Evolutionary conservation across 768 basidiomycete genomes (phyloP), one percentile per base, ranked within the genome.

Genomic region (Pholiota conissans): DNA sequence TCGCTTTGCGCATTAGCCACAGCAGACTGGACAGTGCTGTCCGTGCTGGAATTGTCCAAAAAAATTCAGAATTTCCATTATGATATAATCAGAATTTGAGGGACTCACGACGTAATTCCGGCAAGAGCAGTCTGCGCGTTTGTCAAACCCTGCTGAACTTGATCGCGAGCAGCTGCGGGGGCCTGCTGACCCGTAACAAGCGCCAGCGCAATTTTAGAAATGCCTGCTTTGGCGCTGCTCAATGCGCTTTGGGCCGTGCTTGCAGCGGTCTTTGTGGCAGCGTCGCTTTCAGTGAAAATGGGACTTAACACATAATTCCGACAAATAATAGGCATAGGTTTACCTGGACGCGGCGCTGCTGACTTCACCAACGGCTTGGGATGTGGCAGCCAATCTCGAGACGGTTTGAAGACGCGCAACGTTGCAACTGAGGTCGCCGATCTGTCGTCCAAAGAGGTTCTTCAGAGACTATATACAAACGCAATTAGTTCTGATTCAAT

Each of bases 341-440:
- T 29, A 55, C 53, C 53, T 24, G 5, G 39, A 28, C 16, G 53
- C 39, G 16, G 53, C 39, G 18, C 29, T 46, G 20, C 27, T 34
- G 10, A 55, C 26, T 24, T 30, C 42, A 9, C 6, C 13, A 18
- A 55, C 53, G 3, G 53, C 53, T 24, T 22, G 26, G 2, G 53
- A 32, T 10, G 53, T 20, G n/a, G 39, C 53, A 24, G 40, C 53
- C 2, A 55, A 39, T 22, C 40, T 46, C 27, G 27, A 28, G 29
- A 55, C 53, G n/a, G 53, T 55, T 30, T 55, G 53, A 20, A 55
- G 42, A 34, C 53, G 53, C 3, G 53, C 39, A 29, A 55, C 40
- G 22, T 55, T 55, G 10, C 53, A 55, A 10, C 16, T 46, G 7
- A 55, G 22, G 29, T 45, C 28, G 16, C 53, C 53, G 14, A 55